Evolutionary conservation across 169 alveolate genomes (phyloP).

Genomic region (Pseudocohnilembus persalinus): DNA sequence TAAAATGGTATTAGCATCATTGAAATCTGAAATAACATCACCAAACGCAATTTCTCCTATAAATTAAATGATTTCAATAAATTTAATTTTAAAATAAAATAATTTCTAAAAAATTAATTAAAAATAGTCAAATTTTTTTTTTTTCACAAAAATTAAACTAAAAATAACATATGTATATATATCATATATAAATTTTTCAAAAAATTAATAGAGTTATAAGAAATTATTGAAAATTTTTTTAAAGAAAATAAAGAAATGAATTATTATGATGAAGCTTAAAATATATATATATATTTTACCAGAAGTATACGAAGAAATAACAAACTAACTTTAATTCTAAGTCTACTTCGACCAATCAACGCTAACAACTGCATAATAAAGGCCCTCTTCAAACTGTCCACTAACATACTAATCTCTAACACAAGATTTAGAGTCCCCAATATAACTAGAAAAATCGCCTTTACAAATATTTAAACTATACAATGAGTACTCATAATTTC

Average conservation of each 20-base stretch:
- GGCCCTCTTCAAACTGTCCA: neutral
- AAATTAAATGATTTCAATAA: neutral
- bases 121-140: too few species aligned
- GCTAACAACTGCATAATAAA: neutral
- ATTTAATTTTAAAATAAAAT: too few species aligned
- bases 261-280: too few species aligned
- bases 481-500: neutral
- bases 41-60: neutral
- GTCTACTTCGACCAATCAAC: neutral
- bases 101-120: too few species aligned
- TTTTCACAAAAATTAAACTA: too few species aligned
- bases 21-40: neutral
- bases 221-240: too few species aligned
- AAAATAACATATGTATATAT: too few species aligned
- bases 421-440: neutral
- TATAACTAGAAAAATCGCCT: neutral
- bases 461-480: neutral
- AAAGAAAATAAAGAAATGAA: too few species aligned
- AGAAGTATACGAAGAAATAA: neutral
- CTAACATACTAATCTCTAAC: neutral
- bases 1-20: neutral
- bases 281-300: too few species aligned
- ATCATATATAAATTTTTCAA: too few species aligned
- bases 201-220: too few species aligned
- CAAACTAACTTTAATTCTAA: neutral